Evolutionary conservation across 495 filamentous ascomycete species (phyloP), one percentile per base, ranked within the genome.

Genomic region (Aspergillus sclerotioniger): DNA sequence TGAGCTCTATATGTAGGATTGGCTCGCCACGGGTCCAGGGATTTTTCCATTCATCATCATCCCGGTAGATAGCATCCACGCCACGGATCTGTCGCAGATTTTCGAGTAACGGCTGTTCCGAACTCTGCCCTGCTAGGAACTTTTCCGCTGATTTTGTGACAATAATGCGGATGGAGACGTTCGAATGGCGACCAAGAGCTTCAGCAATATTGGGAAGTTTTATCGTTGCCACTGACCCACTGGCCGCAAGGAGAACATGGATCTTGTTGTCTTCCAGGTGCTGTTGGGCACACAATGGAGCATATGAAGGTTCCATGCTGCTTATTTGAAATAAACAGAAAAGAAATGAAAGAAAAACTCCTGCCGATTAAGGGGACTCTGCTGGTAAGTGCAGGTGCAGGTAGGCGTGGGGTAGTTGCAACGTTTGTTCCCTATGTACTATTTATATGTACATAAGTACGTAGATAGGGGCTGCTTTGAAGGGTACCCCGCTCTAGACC

Each of bases 1-100:
- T 78, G 54, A 91, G 73, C 72, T 94, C 90, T 57, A 98, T 96
- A 62, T 98, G 93, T 46, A 96, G 71, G 29, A 98, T 91, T 3
- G 71, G 51, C 8, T 57, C 63, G 6, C 68, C 73, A 3, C 88
- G 74, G 7, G 76, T 78, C 90, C 91, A 95, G 0, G 90, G 86
- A 31, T 79, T 72, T 3, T 47, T 69, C 91, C 91, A 94, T 70
- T 96, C 92, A 60, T 93, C 91, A 19, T 82, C 82, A 68, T 96
- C 90, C 0, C 74, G 70, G 67, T 91, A 90, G 25, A 94, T 79
- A 41, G 75, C 85, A 15, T 92, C 91, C 16, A 95, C 87, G 56
- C 86, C 78, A 57, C 69, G 75, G 53, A 79, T 73, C 19, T 60
- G 60, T 46, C 53, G 66, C 44, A 93, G 71, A 0, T 76, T 67